phyloP scores from a whole-genome alignment of 768 basidiomycete genomes.

The Auricularia heimuer region DNA sequence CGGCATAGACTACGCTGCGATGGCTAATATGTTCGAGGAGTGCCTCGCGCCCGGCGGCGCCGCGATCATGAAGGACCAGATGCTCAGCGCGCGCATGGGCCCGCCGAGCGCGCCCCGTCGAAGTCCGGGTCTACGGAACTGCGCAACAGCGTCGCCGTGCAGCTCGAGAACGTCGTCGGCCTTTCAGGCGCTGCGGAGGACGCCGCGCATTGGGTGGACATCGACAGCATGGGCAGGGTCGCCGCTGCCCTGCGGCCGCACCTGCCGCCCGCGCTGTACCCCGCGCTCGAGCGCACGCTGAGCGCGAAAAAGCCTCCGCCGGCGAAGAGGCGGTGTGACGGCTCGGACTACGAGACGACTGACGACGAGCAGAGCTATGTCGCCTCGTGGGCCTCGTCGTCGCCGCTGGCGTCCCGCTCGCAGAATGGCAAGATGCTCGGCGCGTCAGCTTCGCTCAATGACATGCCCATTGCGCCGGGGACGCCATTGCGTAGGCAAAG shows the following conservation, averaged over 20 bases:
- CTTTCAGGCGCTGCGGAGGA: conserved; percentile 33
- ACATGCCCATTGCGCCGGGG: not conserved
- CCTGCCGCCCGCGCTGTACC: conserved; percentile 20
- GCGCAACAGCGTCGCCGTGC: conserved; percentile 34
- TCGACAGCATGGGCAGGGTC: conserved; percentile 33
- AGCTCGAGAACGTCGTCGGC: conserved; percentile 59
- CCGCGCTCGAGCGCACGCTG: not conserved
- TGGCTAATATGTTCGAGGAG: conserved; percentile 56
- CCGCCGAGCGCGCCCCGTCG: conserved; percentile 6
- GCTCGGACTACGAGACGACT: not conserved
- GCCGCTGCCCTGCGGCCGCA: conserved; percentile 35
- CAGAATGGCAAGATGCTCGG: not conserved
- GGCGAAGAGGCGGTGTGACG: not conserved
- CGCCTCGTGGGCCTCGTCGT: not conserved
- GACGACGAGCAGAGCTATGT: not conserved
- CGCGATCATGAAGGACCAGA: conserved; percentile 16
- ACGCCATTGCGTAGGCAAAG: not conserved
- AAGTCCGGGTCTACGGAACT: conserved; percentile 8
- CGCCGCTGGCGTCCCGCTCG: not conserved
- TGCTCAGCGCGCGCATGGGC: conserved; percentile 6
- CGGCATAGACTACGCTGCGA: conserved; percentile 63
- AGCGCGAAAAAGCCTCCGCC: not conserved
- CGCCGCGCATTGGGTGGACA: conserved; percentile 48
- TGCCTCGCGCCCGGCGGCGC: conserved; percentile 35
- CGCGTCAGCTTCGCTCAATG: not conserved